Evolutionary conservation across 2,329 filamentous ascomycete genomes (phyloP), one percentile per base, ranked within the genome.

Genomic region (Fusarium graminum): DNA sequence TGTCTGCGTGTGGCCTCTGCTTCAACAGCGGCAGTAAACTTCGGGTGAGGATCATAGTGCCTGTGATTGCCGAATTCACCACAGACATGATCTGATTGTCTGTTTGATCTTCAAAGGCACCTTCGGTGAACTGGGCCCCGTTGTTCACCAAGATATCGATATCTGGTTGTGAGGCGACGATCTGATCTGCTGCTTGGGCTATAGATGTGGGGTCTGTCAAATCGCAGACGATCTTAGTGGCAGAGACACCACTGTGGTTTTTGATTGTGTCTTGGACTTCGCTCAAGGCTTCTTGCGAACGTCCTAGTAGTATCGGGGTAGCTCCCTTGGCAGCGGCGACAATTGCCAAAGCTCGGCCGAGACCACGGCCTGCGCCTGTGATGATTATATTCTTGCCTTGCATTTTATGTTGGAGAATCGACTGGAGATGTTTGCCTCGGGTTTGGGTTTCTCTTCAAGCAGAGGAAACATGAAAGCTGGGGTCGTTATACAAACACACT

Each of bases 71-170:
- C 2, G 52, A 56, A 25, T 30, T 52, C 6, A 56, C 29, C 1
- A 56, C 46, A 4, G 52, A 56, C 10, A 17, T 4, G 9, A 56
- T 42, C 29, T 56, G 46, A 8, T 54, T 28, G 7, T 39, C 16
- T 2, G 34, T 41, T 12, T 56, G 52, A 9, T 25, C 36, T 2
- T 52, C 29, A 14, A 56, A 56, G 4, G 13, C 22, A 0, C 52
- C 52, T 7, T 42, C 38, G 0, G 52, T 42, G 12, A 56, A 56
- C 13, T 56, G 38, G 0, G 52, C 46, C 1, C 14, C 52, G 14
- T 56, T 56, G 3, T 56, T 56, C 14, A 56, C 46, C 12, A 56
- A 5, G 1, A 56, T 30, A 1, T 56, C 52, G 6, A 56, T 52
- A 6, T 56, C 7, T 0, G 46, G 12, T 8, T 52, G 46, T 0